These are phyloP conservation scores for Hemerocallis citrina DNA, from an alignment of 106 monocot species.

Conservation along the genomic window DNA sequence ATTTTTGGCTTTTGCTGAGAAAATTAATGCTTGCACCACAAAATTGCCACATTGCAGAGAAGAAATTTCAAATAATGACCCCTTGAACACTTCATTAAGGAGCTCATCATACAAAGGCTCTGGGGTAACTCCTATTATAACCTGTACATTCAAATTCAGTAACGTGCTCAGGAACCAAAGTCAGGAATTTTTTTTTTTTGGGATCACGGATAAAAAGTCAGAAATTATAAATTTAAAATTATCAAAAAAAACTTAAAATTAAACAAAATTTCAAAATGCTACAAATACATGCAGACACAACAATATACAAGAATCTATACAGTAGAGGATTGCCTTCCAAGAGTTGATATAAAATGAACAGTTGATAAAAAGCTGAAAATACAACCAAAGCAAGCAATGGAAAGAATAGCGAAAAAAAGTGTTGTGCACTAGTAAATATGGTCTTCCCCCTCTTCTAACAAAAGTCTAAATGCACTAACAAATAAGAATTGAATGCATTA, in stretches of 20 bases:
- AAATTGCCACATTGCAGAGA: conserved; percentile 78
- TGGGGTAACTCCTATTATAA: conserved; percentile 64
- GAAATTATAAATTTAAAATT: too few relatives aligned
- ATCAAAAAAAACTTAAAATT: too few relatives aligned
- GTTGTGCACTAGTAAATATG: too few relatives aligned
- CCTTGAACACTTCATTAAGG: conserved; percentile 52
- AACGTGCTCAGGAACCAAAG: background rate
- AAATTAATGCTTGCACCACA: conserved; percentile 78
- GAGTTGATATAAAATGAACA: background rate
- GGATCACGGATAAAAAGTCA: too few relatives aligned
- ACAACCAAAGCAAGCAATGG: background rate
- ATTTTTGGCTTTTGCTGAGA: conserved; percentile 54
- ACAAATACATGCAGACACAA: too few relatives aligned
- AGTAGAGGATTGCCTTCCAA: too few relatives aligned
- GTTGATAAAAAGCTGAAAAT: background rate
- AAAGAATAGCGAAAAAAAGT: too few relatives aligned
- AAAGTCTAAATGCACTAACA: background rate
- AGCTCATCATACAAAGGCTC: conserved; percentile 30
- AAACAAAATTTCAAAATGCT: too few relatives aligned
- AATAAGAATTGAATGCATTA: background rate
- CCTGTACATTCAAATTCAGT: conserved; percentile 29
- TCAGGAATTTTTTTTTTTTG: too few relatives aligned
- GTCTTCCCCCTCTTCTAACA: too few relatives aligned
- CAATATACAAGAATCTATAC: too few relatives aligned
- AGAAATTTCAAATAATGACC: conserved; percentile 60